Conservation (phyloP, 169 alveolate species). For the Plasmodium sp. region DNA sequence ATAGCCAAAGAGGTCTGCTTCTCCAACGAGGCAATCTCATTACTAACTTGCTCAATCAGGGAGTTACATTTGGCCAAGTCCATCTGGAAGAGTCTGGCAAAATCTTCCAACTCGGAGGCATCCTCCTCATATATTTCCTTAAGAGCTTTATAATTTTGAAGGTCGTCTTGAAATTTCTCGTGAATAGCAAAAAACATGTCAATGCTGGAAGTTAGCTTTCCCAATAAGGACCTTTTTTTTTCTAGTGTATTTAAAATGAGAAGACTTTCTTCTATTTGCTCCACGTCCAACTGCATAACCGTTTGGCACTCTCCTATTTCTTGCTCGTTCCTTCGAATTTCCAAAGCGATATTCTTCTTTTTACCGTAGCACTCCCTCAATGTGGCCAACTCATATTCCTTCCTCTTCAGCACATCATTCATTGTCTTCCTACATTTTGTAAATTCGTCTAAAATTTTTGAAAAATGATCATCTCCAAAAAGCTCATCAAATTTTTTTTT, state of each 20-base stretch:
- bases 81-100: slow-evolving; percentile 5
- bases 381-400: slow-evolving; percentile 57
- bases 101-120: slow-evolving; percentile 10
- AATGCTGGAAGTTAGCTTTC: slow-evolving; percentile 11
- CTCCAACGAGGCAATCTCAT: slow-evolving; percentile 39
- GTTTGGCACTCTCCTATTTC: slow-evolving; percentile 50
- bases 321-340: slow-evolving; percentile 50
- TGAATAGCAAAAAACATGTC: slow-evolving; percentile 24
- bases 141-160: slow-evolving; percentile 6
- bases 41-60: slow-evolving; percentile 10
- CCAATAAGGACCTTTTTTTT: slow-evolving; percentile 2
- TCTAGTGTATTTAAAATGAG: slow-evolving; percentile 19
- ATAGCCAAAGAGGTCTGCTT: slow-evolving; percentile 1
- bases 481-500: slow-evolving; percentile 97
- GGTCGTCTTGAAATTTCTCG: slow-evolving; percentile 9
- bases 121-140: slow-evolving; percentile 62
- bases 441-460: slow-evolving; percentile 77
- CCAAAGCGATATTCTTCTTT: slow-evolving; percentile 11
- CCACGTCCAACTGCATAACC: slow-evolving; percentile 45
- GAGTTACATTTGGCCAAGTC: slow-evolving; percentile 32
- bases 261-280: slow-evolving; percentile 14
- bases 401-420: slow-evolving; percentile 42
- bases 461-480: slow-evolving; percentile 89
- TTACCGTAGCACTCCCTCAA: slow-evolving; percentile 13
- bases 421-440: slow-evolving; percentile 62